Evolutionary conservation across 345 rosid genomes (phyloP).

Genomic region (Linum usitatissimum): DNA sequence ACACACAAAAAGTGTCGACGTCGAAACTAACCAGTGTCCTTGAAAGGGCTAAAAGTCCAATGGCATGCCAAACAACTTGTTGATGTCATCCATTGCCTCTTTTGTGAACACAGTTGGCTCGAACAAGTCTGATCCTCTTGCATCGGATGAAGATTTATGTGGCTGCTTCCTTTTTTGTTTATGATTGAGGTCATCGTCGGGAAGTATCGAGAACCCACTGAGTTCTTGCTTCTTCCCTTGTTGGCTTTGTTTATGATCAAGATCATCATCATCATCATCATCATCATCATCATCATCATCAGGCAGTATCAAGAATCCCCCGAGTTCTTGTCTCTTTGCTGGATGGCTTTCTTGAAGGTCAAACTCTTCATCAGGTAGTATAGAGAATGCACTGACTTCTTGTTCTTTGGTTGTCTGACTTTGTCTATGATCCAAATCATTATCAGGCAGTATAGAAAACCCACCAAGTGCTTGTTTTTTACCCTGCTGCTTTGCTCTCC

Average conservation of each 20-base stretch:
- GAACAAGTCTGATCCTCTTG: slow-evolving; percentile 41
- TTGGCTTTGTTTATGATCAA: not conserved
- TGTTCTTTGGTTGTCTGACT: not conserved
- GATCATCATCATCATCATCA: not conserved
- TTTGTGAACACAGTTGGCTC: slow-evolving; percentile 77
- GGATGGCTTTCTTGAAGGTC: not conserved
- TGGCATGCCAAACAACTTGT: slow-evolving; percentile 75
- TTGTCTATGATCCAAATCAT: slow-evolving; percentile 37
- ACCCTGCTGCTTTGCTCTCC: slow-evolving; percentile 50
- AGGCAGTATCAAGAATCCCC: not conserved
- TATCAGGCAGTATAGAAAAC: slow-evolving; percentile 75
- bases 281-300: not conserved
- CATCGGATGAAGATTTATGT: slow-evolving; percentile 19
- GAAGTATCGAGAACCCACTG: slow-evolving; percentile 62
- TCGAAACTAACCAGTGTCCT: not conserved
- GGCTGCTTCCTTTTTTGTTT: slow-evolving; percentile 17
- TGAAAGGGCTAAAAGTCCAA: slow-evolving; percentile 39
- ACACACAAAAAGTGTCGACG: not conserved
- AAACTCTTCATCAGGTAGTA: not conserved
- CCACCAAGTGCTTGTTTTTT: slow-evolving; percentile 35
- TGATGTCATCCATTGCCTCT: slow-evolving; percentile 82
- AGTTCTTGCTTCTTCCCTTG: slow-evolving; percentile 13
- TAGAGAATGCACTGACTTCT: not conserved
- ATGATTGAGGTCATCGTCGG: slow-evolving; percentile 54
- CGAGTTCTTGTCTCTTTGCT: not conserved